Conservation (phyloP, 495 filamentous ascomycete species). For the Cladorrhinum samala region DNA sequence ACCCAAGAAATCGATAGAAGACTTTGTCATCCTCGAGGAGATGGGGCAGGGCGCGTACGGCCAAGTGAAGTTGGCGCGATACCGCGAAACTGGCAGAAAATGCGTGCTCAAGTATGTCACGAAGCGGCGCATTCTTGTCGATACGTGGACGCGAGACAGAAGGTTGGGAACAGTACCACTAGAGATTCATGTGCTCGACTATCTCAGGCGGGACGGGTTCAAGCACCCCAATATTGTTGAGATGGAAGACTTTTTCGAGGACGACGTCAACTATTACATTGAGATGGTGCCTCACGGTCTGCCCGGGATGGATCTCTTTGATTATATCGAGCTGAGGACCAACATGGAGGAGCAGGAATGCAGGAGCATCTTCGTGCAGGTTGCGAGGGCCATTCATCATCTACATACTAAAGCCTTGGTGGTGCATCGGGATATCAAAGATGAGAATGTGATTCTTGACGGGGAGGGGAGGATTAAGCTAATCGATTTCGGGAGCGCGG, state of each 20-base stretch:
- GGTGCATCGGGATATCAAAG: constrained; percentile 97
- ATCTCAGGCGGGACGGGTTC: constrained; percentile 77
- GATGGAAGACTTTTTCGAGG: constrained; percentile 98
- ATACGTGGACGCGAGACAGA: constrained; percentile 96
- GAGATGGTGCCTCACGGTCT: constrained; percentile 96
- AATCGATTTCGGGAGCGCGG: constrained; percentile 96
- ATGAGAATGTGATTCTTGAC: constrained; percentile 94
- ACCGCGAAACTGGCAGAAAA: constrained; percentile 75
- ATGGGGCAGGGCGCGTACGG: constrained; percentile 99
- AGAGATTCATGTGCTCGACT: constrained; percentile 96
- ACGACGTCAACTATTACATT: constrained; percentile 97
- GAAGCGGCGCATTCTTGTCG: constrained; percentile 92
- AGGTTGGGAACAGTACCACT: constrained; percentile 93
- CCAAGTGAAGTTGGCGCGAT: constrained; percentile 91
- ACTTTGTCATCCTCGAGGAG: constrained; percentile 91
- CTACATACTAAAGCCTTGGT: constrained; percentile 87
- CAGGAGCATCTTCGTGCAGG: constrained; percentile 91
- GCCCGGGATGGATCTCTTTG: constrained; percentile 97
- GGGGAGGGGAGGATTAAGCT: constrained; percentile 94
- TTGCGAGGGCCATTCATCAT: constrained; percentile 82
- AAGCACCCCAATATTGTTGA: constrained; percentile 96
- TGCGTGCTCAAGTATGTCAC: constrained; percentile 97
- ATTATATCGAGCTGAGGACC: constrained; percentile 93
- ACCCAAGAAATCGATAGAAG: constrained; percentile 73
- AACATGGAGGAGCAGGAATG: constrained; percentile 96